Evolutionary conservation across 129 eudicot genomes (phyloP).

Genomic region (Ambrosia artemisiifolia): DNA sequence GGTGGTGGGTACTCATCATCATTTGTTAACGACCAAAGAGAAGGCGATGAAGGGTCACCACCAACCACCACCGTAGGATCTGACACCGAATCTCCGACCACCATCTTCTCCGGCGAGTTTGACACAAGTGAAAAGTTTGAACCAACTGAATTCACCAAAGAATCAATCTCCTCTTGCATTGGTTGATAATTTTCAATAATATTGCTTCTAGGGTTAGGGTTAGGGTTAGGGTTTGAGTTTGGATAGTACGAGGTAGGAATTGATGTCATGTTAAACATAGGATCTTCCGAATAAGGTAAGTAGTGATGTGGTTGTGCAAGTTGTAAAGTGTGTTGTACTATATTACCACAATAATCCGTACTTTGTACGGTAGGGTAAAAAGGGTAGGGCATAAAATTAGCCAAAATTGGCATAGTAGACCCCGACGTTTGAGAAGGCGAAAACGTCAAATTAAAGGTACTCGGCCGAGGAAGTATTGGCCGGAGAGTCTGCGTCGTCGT

Average conservation of each 20-base stretch:
- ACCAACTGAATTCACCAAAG: slow-evolving; percentile 44
- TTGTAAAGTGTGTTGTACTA: slow-evolving; percentile 31
- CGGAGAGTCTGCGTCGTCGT: slow-evolving; percentile 56
- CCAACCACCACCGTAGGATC: slow-evolving; percentile 39
- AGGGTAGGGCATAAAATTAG: slow-evolving; percentile 36
- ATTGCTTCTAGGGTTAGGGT: slow-evolving; percentile 22
- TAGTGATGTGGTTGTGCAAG: slow-evolving; percentile 29
- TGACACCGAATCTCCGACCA: slow-evolving; percentile 33
- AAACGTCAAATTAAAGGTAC: slow-evolving; percentile 41
- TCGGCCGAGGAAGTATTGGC: slow-evolving; percentile 67
- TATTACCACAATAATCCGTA: slow-evolving; percentile 19
- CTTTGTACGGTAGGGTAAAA: slow-evolving; percentile 51
- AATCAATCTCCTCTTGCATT: slow-evolving; percentile 35
- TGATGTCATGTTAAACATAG: slow-evolving; percentile 24
- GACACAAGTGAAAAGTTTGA: slow-evolving; percentile 36
- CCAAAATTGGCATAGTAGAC: slow-evolving; percentile 12
- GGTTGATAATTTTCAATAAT: not conserved
- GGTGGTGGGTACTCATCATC: slow-evolving; percentile 56
- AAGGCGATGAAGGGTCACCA: slow-evolving; percentile 32
- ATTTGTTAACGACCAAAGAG: slow-evolving; percentile 39
- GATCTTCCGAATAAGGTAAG: slow-evolving; percentile 15
- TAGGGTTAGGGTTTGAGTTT: slow-evolving; percentile 29
- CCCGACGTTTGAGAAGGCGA: slow-evolving; percentile 21
- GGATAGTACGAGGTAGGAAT: slow-evolving; percentile 34
- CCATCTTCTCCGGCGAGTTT: slow-evolving; percentile 15